phyloP scores from a whole-genome alignment of 176 grass and related monocot species.

The Juncus effusus region DNA sequence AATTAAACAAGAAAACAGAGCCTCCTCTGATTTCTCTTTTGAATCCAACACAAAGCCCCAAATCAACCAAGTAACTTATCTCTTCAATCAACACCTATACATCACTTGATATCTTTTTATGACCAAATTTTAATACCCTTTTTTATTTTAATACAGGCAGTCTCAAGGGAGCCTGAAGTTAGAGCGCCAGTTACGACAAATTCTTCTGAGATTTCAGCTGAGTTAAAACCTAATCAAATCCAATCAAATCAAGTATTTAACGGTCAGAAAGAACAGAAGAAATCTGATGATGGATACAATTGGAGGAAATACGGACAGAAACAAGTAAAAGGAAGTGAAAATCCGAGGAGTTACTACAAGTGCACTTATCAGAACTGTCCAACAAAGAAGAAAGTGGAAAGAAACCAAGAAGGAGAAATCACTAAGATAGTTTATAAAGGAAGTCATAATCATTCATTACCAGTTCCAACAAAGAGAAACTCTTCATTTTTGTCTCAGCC shows the following conservation, averaged over 20 bases:
- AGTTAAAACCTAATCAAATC: not conserved
- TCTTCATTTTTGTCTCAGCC: conserved; percentile 23
- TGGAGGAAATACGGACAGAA: conserved; percentile 58
- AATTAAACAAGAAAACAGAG: conserved; percentile 44
- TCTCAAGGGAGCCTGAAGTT: no score
- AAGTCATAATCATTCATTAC: conserved; percentile 76
- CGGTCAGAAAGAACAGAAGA: conserved; percentile 18
- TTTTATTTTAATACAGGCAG: not conserved
- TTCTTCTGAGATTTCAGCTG: conserved; percentile 16
- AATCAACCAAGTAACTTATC: conserved; percentile 16
- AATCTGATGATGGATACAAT: conserved; percentile 54
- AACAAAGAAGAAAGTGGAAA: conserved; percentile 98
- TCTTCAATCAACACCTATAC: conserved; percentile 7
- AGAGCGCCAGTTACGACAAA: not conserved
- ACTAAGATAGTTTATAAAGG: conserved; percentile 95
- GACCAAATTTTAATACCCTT: not conserved
- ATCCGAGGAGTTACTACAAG: conserved; percentile 98
- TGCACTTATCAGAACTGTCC: conserved; percentile 75
- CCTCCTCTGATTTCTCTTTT: conserved; percentile 64
- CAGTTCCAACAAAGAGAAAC: conserved; percentile 42
- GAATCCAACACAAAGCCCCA: conserved; percentile 32
- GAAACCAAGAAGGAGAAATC: conserved; percentile 61
- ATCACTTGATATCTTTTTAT: not conserved
- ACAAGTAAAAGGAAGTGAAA: conserved; percentile 62
- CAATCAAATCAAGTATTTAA: conserved; percentile 16